Evolutionary conservation across 805 yeast species (phyloP).

Genomic region (Candida insectalens): DNA sequence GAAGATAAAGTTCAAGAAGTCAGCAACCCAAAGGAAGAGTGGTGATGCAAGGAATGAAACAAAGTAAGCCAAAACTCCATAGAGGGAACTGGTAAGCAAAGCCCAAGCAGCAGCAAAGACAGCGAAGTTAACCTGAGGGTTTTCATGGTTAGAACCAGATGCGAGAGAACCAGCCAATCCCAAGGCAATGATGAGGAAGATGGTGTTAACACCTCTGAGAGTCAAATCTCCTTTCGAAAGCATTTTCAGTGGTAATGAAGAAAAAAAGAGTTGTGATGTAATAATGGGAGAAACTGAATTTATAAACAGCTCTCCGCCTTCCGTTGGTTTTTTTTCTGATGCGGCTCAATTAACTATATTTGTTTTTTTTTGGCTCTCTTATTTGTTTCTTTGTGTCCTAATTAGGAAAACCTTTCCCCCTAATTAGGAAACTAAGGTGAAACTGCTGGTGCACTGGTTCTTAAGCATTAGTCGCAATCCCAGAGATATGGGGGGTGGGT

Average conservation of each 20-base stretch:
- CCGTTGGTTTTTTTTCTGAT: background rate
- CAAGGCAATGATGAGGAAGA: slow-evolving; percentile 66
- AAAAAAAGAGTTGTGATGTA: background rate
- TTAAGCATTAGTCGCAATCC: too few species aligned
- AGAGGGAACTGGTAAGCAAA: slow-evolving; percentile 67
- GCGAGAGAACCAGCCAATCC: slow-evolving; percentile 89
- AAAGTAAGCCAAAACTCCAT: slow-evolving; percentile 72
- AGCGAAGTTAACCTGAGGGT: slow-evolving; percentile 82
- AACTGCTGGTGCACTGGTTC: too few species aligned
- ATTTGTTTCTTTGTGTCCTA: too few species aligned
- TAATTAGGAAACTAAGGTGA: too few species aligned
- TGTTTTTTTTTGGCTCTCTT: too few species aligned
- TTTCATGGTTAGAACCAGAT: slow-evolving; percentile 44
- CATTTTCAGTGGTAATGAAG: slow-evolving; percentile 9
- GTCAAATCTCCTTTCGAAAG: slow-evolving; percentile 67
- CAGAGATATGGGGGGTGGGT: too few species aligned
- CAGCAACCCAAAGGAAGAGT: slow-evolving; percentile 59
- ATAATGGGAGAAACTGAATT: background rate
- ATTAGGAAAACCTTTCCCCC: too few species aligned
- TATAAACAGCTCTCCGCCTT: background rate
- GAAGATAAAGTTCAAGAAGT: slow-evolving; percentile 84
- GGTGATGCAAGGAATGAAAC: slow-evolving; percentile 83
- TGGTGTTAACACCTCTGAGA: slow-evolving; percentile 66
- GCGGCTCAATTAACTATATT: too few species aligned
- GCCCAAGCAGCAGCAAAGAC: slow-evolving; percentile 87